phyloP scores from a whole-genome alignment of 73 alveolate species.

The Tetrahymena borealis region DNA sequence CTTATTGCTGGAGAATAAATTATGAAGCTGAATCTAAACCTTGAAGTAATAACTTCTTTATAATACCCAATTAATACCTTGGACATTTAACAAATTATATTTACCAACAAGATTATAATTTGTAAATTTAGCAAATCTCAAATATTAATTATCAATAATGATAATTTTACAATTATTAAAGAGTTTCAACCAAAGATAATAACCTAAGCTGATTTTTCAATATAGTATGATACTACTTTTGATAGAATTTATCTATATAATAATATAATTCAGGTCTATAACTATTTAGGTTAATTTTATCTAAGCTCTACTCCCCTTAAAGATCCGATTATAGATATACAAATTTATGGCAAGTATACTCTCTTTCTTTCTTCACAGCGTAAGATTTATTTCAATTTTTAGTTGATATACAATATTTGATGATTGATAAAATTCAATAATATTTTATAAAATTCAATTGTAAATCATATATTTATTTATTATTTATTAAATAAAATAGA shows the following conservation, averaged over 20 bases:
- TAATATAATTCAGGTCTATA: too few species aligned
- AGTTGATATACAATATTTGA: too few species aligned
- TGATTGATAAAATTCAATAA: neutral
- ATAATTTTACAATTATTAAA: neutral
- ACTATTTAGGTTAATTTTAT: too few species aligned
- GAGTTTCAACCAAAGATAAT: neutral
- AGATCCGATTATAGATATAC: neutral
- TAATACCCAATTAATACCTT: neutral
- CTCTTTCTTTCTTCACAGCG: neutral
- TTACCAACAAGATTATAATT: neutral
- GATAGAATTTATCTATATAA: neutral
- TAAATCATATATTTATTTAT: too few species aligned
- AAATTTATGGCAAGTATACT: neutral
- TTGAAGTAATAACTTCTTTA: neutral
- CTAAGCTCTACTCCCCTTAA: too few species aligned
- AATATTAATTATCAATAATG: neutral
- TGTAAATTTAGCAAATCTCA: neutral
- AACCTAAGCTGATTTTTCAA: neutral
- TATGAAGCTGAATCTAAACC: neutral
- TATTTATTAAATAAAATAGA: neutral
- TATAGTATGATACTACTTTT: neutral
- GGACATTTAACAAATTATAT: neutral
- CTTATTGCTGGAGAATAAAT: neutral
- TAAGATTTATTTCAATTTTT: neutral
- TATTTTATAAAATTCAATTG: neutral